Evolutionary conservation across 768 basidiomycete species (phyloP).

Genomic region (Wakefieldia striispora): DNA sequence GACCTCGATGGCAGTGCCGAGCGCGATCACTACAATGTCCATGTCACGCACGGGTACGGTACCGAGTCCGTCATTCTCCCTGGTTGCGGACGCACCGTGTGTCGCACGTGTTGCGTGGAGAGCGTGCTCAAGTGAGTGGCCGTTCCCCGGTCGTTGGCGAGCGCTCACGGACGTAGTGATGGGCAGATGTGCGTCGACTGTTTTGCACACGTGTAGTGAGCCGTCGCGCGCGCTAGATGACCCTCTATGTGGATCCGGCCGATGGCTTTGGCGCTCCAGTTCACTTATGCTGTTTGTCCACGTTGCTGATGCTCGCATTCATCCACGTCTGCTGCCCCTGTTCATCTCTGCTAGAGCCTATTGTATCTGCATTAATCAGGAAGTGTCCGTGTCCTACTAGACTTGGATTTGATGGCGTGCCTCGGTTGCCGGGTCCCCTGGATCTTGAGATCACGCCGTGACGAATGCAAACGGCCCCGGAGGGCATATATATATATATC

Average conservation of each 20-base stretch:
- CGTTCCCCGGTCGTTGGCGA: background rate
- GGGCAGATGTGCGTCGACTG: slow-evolving; percentile 33
- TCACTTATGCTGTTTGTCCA: background rate
- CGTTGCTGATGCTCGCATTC: slow-evolving; percentile 9
- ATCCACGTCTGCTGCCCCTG: background rate
- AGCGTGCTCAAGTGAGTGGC: slow-evolving; percentile 33
- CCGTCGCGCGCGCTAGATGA: too few species aligned
- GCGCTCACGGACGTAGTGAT: slow-evolving; percentile 15
- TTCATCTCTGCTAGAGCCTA: slow-evolving; percentile 9
- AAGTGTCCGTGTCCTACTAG: background rate
- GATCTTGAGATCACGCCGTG: too few species aligned
- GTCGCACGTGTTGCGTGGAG: slow-evolving; percentile 36
- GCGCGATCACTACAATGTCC: slow-evolving; percentile 2
- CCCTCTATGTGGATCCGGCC: too few species aligned
- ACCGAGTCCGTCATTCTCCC: slow-evolving; percentile 17
- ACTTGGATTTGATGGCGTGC: background rate
- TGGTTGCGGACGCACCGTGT: slow-evolving; percentile 37
- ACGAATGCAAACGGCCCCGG: too few species aligned
- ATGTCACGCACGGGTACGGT: background rate
- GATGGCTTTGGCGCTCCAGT: background rate
- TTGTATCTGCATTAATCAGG: slow-evolving; percentile 11
- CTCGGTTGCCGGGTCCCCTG: too few species aligned
- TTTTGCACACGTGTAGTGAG: slow-evolving; percentile 30
- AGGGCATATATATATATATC: background rate
- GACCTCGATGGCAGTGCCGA: background rate